These are phyloP conservation scores for Tribonema minus DNA, from an alignment of 108 stramenopile species.

Conservation along the genomic window DNA sequence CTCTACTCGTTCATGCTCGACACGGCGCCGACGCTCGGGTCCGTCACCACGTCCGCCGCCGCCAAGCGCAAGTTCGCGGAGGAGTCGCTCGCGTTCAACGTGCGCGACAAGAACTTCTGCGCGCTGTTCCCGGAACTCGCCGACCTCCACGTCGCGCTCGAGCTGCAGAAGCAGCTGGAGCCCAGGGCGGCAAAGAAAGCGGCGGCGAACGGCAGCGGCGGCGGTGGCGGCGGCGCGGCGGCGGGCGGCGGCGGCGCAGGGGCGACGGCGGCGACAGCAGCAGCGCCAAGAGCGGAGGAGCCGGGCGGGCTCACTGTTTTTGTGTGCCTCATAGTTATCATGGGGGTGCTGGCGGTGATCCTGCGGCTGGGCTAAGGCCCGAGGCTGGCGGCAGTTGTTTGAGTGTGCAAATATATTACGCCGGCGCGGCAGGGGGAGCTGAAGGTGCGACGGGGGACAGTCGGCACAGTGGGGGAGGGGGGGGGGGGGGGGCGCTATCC, in stretches of 20 bases:
- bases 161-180: not conserved
- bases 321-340: too few relatives aligned
- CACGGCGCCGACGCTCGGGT: constrained; percentile 74
- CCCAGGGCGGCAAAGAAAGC: not conserved
- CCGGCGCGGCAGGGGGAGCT: not conserved
- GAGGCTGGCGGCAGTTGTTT: not conserved
- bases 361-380: too few relatives aligned
- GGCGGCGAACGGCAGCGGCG: not conserved
- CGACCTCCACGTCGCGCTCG: constrained; percentile 34
- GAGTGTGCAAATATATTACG: not conserved
- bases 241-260: not conserved
- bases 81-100: constrained; percentile 71
- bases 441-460: too few relatives aligned
- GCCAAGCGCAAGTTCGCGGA: constrained; percentile 68
- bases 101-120: constrained; percentile 42
- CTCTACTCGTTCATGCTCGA: constrained; percentile 94
- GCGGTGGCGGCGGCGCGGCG: not conserved
- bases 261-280: not conserved
- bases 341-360: too few relatives aligned
- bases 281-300: not conserved
- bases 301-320: not conserved
- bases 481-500: too few relatives aligned
- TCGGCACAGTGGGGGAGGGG: too few relatives aligned
- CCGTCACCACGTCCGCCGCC: constrained; percentile 69
- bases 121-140: constrained; percentile 55